phyloP scores from a whole-genome alignment of 106 monocot genomes.

The Alisma plantagoaquatica region DNA sequence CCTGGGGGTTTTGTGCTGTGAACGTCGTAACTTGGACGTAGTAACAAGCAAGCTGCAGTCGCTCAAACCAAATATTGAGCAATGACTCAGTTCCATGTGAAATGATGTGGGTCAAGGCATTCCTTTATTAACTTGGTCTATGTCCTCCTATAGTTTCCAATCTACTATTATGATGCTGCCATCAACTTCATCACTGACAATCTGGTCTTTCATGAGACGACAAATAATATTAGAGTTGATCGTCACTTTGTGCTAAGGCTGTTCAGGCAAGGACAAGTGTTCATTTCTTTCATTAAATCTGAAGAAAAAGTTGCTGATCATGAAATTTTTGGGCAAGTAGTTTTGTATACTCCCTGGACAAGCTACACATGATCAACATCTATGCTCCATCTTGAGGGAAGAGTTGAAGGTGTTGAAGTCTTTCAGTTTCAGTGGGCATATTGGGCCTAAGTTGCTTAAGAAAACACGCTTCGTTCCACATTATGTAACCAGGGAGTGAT shows the following conservation, averaged over 20 bases:
- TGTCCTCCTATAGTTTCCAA: background rate
- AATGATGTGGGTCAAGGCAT: background rate
- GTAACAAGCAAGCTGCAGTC: background rate
- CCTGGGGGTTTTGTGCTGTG: too few species aligned
- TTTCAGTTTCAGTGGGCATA: background rate
- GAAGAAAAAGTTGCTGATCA: too few species aligned
- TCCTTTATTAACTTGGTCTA: background rate
- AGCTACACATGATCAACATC: background rate
- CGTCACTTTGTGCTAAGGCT: background rate
- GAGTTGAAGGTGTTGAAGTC: background rate
- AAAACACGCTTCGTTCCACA: too few species aligned
- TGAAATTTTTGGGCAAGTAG: too few species aligned
- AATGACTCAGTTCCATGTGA: background rate
- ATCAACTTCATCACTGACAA: background rate
- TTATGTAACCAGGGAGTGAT: too few species aligned
- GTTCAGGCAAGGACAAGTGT: too few species aligned
- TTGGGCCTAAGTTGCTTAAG: too few species aligned
- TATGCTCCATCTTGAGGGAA: background rate
- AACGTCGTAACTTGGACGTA: background rate
- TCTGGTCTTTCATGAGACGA: background rate
- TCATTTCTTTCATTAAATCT: too few species aligned
- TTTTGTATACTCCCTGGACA: too few species aligned
- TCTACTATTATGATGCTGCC: background rate
- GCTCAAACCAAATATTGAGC: background rate
- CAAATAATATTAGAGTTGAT: background rate